Base-by-base conservation (phyloP, 768 basidiomycete species). In the Rhodotorula diobovata region DNA sequence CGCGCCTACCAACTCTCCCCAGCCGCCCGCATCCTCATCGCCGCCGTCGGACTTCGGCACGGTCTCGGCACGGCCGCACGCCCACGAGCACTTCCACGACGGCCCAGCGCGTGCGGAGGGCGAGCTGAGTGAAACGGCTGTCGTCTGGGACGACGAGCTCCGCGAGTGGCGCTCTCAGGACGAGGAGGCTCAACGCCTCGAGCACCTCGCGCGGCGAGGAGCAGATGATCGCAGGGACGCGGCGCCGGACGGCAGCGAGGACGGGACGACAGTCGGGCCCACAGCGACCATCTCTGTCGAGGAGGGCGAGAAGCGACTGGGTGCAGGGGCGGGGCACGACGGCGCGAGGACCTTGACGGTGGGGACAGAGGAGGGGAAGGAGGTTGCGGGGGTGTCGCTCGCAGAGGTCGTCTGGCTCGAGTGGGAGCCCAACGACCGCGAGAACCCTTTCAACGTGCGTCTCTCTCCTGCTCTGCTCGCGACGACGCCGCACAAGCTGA, bases 381-480 rank as follows among this genome's bases (percentile, higher is more conserved):
- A n/a, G 23, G 39, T n/a, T n/a, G n/a, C 9, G 37, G 41, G 30
- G 23, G n/a, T n/a, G n/a, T n/a, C n/a, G n/a, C n/a, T n/a, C n/a
- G n/a, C n/a, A n/a, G 28, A 72, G 54, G 58, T 60, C 32, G 57
- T 72, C 46, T 72, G 71, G 71, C 53, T 68, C 30, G 71, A 72
- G 53, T 72, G 62, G 43, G 53, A 60, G 18, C 51, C 54, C 12
- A 34, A 30, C 8, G 73, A 75, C 37, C 63, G 63, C 1, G 63
- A 54, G 41, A 75, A 75, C 45, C 73, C 73, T 0, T 75, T 68
- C 67, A 75, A 75, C 51, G 68, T 69, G 57, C 53, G 72, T 61
- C 6, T 43, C 28, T 1, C 50, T 2, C 6, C 11, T 12, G 10
- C 4, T 12, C 23, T 2, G 23, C 23, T 11, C 23, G 48, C 18